Conservation (phyloP, 2,329 filamentous ascomycete species). For the Furcasterigmium furcatum region DNA sequence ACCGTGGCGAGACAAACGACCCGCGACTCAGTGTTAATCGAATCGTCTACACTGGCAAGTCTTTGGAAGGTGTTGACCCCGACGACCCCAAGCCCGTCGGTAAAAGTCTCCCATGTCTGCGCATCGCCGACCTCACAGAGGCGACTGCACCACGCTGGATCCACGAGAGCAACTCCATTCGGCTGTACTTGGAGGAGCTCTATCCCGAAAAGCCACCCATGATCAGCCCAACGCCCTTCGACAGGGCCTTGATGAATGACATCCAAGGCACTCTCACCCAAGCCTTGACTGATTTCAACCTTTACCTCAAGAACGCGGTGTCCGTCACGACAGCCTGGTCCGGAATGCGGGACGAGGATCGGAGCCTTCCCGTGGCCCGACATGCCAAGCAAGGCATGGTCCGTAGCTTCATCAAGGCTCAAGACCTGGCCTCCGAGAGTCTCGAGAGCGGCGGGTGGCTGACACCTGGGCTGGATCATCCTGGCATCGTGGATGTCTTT, state of each 20-base stretch:
- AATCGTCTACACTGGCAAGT: conserved; percentile 3
- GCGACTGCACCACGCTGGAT: conserved; percentile 9
- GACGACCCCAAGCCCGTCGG: conserved; percentile 14
- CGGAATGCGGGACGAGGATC: conserved; percentile 10
- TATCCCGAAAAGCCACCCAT: conserved; percentile 4
- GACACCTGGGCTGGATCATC: conserved; percentile 13
- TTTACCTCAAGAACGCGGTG: conserved; percentile 13
- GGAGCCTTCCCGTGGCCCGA: conserved; percentile 8
- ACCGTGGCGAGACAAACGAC: conserved; percentile 8
- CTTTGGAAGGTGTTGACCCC: conserved; percentile 5
- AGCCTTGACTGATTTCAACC: conserved; percentile 4
- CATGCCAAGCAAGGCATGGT: conserved; percentile 8
- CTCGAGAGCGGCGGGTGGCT: conserved; percentile 14
- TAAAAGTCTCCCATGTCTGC: conserved; percentile 14
- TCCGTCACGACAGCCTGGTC: conserved; percentile 8
- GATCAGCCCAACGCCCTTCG: conserved; percentile 2
- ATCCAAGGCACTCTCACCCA: conserved; percentile 10
- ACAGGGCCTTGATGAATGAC: conserved; percentile 9
- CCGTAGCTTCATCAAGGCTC: conserved; percentile 10
- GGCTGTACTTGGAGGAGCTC: conserved; percentile 12
- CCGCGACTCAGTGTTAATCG: conserved; percentile 10
- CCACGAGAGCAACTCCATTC: conserved; percentile 15
- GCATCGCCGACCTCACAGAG: conserved; percentile 8
- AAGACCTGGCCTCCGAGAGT: conserved; percentile 6
- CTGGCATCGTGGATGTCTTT: conserved; percentile 13